These are phyloP conservation scores for Tulasnella sp. DNA, from an alignment of 768 basidiomycete species.

Conservation along the genomic window DNA sequence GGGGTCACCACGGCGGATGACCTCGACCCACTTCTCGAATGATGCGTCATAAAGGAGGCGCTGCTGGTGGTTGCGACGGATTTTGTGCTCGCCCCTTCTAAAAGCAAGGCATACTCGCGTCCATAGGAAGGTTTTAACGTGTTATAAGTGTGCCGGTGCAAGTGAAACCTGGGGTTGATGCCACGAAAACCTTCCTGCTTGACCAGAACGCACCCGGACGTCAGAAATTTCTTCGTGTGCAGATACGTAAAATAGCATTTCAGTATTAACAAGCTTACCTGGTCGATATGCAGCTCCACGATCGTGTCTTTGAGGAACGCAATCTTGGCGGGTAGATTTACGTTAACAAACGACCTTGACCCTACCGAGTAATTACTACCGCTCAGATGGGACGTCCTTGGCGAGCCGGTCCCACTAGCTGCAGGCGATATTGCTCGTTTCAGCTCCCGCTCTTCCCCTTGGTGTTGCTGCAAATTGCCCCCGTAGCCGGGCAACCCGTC, in stretches of 20 bases:
- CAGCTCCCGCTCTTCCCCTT: background rate
- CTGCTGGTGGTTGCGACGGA: background rate
- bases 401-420: background rate
- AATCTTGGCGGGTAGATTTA: conserved; percentile 32
- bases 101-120: background rate
- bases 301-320: conserved; percentile 48
- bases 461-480: background rate
- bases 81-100: background rate
- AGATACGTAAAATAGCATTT: background rate
- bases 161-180: conserved; percentile 50
- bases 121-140: conserved; percentile 25
- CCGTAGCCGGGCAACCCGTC: too few relatives aligned
- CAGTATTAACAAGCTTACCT: conserved; percentile 30
- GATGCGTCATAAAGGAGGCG: conserved; percentile 19
- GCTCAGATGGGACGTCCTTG: background rate
- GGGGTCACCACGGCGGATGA: conserved; percentile 20
- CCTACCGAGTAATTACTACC: background rate
- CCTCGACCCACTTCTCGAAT: conserved; percentile 29
- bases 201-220: background rate
- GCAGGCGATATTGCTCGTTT: background rate
- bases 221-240: background rate
- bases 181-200: conserved; percentile 60
- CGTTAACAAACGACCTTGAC: background rate
- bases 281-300: conserved; percentile 68
- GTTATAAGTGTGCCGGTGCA: conserved; percentile 43